phyloP scores from a whole-genome alignment of 768 basidiomycete genomes.

The Lentinus brumalis region DNA sequence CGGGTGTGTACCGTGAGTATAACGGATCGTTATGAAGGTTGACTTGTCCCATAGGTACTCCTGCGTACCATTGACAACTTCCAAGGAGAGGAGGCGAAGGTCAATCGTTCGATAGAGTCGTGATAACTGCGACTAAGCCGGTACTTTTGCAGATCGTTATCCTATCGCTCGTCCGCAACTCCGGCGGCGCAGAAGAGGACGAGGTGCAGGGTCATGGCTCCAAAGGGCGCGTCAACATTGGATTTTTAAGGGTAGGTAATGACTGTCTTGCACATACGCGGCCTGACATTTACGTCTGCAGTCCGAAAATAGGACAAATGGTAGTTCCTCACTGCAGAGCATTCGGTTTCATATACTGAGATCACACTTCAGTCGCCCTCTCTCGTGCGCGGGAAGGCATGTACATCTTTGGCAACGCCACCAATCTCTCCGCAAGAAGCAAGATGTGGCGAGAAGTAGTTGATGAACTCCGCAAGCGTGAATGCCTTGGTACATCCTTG shows the following conservation, averaged over 20 bases:
- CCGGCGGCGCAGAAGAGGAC: conserved; percentile 48
- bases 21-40: neutral
- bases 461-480: conserved; percentile 50
- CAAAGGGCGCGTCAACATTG: conserved; percentile 43
- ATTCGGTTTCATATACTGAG: neutral
- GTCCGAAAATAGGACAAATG: conserved; percentile 60
- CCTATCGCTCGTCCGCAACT: conserved; percentile 72
- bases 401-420: conserved; percentile 70
- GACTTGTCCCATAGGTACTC: conserved; percentile 46
- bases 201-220: conserved; percentile 28
- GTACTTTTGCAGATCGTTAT: conserved; percentile 55
- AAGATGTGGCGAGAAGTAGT: conserved; percentile 60
- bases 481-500: conserved; percentile 51
- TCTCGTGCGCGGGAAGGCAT: conserved; percentile 76
- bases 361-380: conserved; percentile 51
- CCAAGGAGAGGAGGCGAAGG: conserved; percentile 73
- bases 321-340: conserved; percentile 24
- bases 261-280: neutral
- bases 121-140: neutral
- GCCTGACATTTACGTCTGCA: conserved; percentile 21
- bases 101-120: conserved; percentile 23
- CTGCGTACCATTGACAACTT: conserved; percentile 78
- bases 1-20: conserved; percentile 41
- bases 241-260: conserved; percentile 64
- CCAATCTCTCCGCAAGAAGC: conserved; percentile 50